Conservation (phyloP, 441 rosid genomes). For the Brassica balearica region DNA sequence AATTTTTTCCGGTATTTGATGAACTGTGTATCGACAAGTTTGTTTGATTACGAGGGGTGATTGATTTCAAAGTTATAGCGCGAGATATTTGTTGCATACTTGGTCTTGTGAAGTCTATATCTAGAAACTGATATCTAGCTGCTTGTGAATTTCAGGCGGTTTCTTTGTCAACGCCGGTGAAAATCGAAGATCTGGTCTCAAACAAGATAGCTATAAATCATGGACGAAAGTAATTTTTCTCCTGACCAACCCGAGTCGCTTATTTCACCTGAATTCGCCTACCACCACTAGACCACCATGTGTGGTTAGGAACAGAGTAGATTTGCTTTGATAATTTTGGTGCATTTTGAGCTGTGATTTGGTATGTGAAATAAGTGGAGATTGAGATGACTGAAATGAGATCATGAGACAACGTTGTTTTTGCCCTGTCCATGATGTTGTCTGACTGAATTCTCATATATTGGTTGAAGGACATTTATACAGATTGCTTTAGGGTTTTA, state of each 20-base stretch:
- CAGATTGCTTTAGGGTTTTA: background rate
- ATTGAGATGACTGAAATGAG: background rate
- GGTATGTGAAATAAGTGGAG: background rate
- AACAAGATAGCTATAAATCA: background rate
- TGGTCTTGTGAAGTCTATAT: background rate
- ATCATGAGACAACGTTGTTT: background rate
- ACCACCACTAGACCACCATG: too few species aligned
- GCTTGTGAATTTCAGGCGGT: background rate
- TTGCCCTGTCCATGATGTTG: background rate
- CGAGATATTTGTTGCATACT: conserved; percentile 10
- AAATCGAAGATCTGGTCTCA: background rate
- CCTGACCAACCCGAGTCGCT: too few species aligned
- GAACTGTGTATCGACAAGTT: conserved; percentile 16
- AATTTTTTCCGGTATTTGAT: background rate
- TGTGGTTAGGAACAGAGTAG: too few species aligned
- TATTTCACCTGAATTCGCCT: too few species aligned
- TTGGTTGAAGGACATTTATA: background rate
- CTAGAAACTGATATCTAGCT: background rate
- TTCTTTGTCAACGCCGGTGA: background rate
- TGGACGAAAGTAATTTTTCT: background rate
- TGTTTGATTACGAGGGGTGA: background rate
- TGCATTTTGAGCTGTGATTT: background rate
- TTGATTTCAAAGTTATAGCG: background rate
- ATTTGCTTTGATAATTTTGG: too few species aligned
- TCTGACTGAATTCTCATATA: background rate